Conservation (phyloP, 2,329 filamentous ascomycete genomes). For the Beauveria pseudobassiana region DNA sequence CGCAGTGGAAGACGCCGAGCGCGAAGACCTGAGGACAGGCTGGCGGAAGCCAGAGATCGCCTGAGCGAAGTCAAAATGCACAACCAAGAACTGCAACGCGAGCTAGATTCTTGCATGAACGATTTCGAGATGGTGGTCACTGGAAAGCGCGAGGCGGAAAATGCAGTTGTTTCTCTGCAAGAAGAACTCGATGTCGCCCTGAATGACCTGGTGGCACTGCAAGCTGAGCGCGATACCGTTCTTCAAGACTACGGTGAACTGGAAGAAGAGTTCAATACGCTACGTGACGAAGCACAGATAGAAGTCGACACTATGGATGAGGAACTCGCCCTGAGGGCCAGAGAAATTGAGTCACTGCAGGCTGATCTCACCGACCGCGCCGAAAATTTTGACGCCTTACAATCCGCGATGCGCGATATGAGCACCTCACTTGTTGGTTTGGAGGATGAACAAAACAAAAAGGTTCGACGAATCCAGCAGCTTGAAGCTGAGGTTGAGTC, state of each 20-base stretch:
- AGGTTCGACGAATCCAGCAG: constrained; percentile 69
- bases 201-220: constrained; percentile 71
- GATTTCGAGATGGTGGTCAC: constrained; percentile 70
- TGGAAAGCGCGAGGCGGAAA: constrained; percentile 53
- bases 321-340: constrained; percentile 64
- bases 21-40: constrained; percentile 81
- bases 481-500: constrained; percentile 78
- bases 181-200: constrained; percentile 73
- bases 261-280: constrained; percentile 53
- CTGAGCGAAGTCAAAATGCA: constrained; percentile 79
- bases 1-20: constrained; percentile 63
- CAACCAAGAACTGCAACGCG: constrained; percentile 80
- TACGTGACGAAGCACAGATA: constrained; percentile 57
- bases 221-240: constrained; percentile 80
- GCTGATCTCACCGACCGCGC: constrained; percentile 66
- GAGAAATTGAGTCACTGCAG: constrained; percentile 62
- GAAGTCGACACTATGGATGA: constrained; percentile 61
- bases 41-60: constrained; percentile 77
- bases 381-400: constrained; percentile 86
- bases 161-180: constrained; percentile 56
- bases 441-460: constrained; percentile 81
- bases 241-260: constrained; percentile 55
- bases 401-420: constrained; percentile 87
- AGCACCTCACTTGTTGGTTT: constrained; percentile 79
- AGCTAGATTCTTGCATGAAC: constrained; percentile 70